Conservation (phyloP, 163 green algal species). For the Chlorella variabilis region DNA sequence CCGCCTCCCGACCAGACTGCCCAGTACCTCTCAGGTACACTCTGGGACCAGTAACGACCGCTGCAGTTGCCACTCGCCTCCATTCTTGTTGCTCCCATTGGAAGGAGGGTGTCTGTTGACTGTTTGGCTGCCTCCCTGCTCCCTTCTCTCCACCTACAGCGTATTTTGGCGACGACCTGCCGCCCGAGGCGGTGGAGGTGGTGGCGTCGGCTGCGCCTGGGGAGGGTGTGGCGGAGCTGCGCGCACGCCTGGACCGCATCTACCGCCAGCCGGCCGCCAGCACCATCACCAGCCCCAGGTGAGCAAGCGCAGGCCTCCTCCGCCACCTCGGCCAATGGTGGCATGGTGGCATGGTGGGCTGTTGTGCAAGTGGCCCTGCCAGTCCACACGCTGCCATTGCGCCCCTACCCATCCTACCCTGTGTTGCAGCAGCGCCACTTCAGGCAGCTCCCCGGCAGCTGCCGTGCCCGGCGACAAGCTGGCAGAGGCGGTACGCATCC, state of each 20-base stretch:
- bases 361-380: no score
- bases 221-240: neutral
- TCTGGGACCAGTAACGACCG: no score
- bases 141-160: neutral
- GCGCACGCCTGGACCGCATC: conserved; percentile 10
- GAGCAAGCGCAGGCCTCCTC: conserved; percentile 21
- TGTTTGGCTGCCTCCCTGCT: no score
- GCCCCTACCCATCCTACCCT: neutral
- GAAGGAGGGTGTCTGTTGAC: no score
- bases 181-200: conserved; percentile 66
- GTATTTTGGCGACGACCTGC: conserved; percentile 59
- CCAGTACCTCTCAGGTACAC: conserved; percentile 75
- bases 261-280: conserved; percentile 9
- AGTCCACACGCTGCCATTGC: neutral
- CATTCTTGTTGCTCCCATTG: no score
- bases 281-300: neutral
- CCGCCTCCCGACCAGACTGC: conserved; percentile 66
- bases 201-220: conserved; percentile 51
- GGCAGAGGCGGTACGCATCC: conserved; percentile 84
- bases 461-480: conserved; percentile 41
- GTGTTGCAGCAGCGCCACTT: neutral
- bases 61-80: no score
- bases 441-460: neutral
- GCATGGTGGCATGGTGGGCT: no score
- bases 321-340: no score